Base-by-base conservation (phyloP, 495 filamentous ascomycete genomes). In the Podospora conica region DNA sequence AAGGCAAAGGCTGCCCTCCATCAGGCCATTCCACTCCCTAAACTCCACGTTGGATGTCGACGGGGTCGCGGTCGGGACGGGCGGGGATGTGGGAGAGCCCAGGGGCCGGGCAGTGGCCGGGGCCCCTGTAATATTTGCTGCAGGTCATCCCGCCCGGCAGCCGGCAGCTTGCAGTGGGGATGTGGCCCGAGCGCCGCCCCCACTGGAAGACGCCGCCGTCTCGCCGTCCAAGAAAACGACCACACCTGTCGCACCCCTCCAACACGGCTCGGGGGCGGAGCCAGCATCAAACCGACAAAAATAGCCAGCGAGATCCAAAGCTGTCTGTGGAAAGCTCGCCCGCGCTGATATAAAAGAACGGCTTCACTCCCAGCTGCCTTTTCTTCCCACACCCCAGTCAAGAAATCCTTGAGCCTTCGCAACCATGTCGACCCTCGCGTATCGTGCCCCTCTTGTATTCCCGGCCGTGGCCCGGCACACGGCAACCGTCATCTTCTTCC, bases 401-500 rank as follows among this genome's bases (percentile, higher is more conserved):
- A 25, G 58, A 31, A 27, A 29, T 53, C 58, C 33, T 12, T 6
- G 55, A 21, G 18, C 29, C 31, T 6, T 8, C 27, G 27, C 10
- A 25, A 68, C 29, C 28, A 77, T 81, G n/a, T n/a, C n/a, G 80
- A 56, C 78, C 18, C 68, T 72, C 25, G 21, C 72, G 21, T 33
- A 70, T 55, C 68, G 77, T 58, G 58, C 71, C 18, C 70, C 72
- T 9, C 81, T 94, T 58, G 81, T 96, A 8, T 89, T 97, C 68
- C 92, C 92, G 18, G 93, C 95, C n/a, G 82, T 92, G 55, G 91
- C 86, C 73, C 90, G 87, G 71, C 94, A 97, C 75, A 97, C 95
- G 53, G 92, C 94, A 31, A 97, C 94, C 3, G 90, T 97, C 69
- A 97, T 98, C 72, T 91, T 96, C 79, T 83, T 91, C 56, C 95